Evolutionary conservation across 2,329 filamentous ascomycete genomes (phyloP), one percentile per base, ranked within the genome.

Genomic region (Aschersonia sp.): DNA sequence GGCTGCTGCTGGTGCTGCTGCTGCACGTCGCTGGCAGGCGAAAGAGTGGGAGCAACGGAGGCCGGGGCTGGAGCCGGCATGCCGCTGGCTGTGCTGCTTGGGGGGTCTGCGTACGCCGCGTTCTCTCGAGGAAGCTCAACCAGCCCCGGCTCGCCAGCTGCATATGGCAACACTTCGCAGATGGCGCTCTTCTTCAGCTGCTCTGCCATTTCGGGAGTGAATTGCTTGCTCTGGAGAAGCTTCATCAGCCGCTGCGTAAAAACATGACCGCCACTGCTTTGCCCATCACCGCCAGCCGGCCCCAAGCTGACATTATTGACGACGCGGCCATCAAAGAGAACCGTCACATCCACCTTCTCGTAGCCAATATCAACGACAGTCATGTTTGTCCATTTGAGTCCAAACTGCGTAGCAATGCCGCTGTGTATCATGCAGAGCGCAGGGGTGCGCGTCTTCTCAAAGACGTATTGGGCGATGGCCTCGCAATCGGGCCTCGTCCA

Each of bases 371-470:
- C 92, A 30, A 98, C 75, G 28, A 98, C 78, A 0, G 88, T 92
- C 58, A 92, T 83, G 56, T 79, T 88, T 32, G 82, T 75, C 70
- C 73, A 75, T 61, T 78, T 79, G 31, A 89, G 75, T 9, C 88
- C 89, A 59, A 94, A 97, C 49, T 92, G 83, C 1, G 88, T 85
- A 30, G 92, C 89, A 44, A 94, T 69, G 3, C 87, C 89, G 56
- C 88, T 84, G 65, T 97, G 86, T 70, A 98, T 84, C 52, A 97
- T 75, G 56, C 85, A 89, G 46, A 98, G 84, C 0, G 87, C 89
- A 0, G 92, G 92, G 0, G 88, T 92, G 69, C 91, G 92, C 61
- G 94, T 95, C 67, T 92, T 94, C 66, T 98, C 92, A 59, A 98
- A 98, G 54, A 97, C 80, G 70, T 95, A 98, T 53, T 92, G 87